These are phyloP conservation scores for Chytriomyces sp. DNA, from an alignment of 192 early-diverging fungal genomes.

Conservation along the genomic window DNA sequence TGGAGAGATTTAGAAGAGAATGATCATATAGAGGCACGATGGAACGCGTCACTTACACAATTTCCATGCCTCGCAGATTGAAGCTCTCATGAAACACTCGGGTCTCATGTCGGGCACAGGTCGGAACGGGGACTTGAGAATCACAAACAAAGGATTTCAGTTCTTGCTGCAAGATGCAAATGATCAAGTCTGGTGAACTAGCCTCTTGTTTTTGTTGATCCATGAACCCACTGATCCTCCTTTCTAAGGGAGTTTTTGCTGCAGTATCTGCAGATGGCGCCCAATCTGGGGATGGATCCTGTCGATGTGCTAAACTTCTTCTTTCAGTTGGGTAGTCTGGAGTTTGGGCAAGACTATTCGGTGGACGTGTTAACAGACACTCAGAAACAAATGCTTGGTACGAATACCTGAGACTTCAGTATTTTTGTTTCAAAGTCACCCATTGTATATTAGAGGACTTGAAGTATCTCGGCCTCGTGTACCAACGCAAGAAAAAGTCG, in stretches of 20 bases:
- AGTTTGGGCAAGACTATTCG: conserved; percentile 88
- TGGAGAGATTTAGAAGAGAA: too few species aligned
- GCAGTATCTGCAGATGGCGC: conserved; percentile 88
- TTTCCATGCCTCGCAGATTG: conserved; percentile 1
- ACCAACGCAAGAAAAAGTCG: conserved; percentile 76
- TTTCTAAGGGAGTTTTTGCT: conserved; percentile 73
- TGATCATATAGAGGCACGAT: too few species aligned
- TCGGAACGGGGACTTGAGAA: conserved; percentile 53
- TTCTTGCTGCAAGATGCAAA: conserved; percentile 92
- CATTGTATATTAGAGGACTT: conserved; percentile 61
- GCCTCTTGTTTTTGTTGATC: not conserved
- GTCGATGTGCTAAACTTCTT: conserved; percentile 93
- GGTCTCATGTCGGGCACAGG: conserved; percentile 67
- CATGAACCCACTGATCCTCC: not conserved
- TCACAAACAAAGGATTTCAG: conserved; percentile 97
- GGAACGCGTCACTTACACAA: conserved; percentile 82
- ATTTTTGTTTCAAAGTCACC: not conserved
- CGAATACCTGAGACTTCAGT: not conserved
- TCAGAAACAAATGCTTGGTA: conserved; percentile 78
- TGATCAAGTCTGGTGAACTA: conserved; percentile 97
- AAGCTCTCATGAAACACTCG: conserved; percentile 61
- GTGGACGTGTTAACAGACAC: conserved; percentile 81
- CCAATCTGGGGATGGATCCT: conserved; percentile 73
- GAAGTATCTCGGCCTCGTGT: conserved; percentile 85
- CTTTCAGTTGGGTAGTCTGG: conserved; percentile 89